Conservation (phyloP, 441 rosid species). For the Lepidium campestre region DNA sequence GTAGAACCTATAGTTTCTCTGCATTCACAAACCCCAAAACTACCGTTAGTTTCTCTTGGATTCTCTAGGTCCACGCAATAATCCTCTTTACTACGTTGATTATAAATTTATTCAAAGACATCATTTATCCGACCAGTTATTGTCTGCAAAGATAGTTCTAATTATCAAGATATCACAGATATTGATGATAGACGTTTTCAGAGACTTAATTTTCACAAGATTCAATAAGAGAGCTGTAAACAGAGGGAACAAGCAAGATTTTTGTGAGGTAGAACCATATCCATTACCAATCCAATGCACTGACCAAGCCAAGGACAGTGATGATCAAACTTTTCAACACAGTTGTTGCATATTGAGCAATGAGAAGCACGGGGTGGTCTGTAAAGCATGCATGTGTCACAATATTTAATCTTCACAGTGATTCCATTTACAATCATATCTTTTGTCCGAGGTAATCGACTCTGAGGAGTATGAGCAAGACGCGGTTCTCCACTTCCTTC, state of each 20-base stretch:
- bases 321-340: conserved; percentile 88
- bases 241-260: neutral
- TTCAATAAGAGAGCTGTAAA: neutral
- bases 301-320: conserved; percentile 99
- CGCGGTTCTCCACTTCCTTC: conserved; percentile 48
- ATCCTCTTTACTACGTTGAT: neutral
- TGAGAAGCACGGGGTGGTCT: conserved; percentile 96
- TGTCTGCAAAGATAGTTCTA: neutral
- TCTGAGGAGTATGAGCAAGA: conserved; percentile 57
- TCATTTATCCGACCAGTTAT: neutral
- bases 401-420: conserved; percentile 73
- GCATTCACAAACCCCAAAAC: conserved; percentile 31
- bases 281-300: conserved; percentile 85
- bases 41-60: conserved; percentile 1
- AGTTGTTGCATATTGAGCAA: conserved; percentile 91
- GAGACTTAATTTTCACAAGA: neutral
- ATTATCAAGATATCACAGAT: conserved; percentile 3
- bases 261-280: conserved; percentile 1
- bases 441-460: conserved; percentile 67
- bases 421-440: conserved; percentile 81
- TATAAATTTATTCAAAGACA: too few species aligned
- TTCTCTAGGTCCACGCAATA: neutral
- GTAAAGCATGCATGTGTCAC: conserved; percentile 92
- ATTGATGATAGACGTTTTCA: neutral
- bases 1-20: conserved; percentile 97